A percentile compares a stretch with the other conserved stretches of the same genome.
These are phyloP conservation scores for Flueggea neowawraea DNA, from an alignment of 441 rosid species.

Conservation along the genomic window DNA sequence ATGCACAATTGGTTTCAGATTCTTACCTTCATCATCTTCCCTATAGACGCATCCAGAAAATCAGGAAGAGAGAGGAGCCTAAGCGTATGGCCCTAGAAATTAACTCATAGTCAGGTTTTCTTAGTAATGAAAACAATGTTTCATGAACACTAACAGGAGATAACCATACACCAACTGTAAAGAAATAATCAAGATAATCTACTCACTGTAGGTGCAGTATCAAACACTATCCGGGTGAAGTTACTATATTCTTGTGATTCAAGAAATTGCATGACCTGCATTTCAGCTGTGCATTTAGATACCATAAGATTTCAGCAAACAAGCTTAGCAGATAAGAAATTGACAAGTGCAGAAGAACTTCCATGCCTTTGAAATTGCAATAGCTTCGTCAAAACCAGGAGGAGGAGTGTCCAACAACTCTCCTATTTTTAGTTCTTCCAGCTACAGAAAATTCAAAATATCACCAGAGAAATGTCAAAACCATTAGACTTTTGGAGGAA, in stretches of 20 bases:
- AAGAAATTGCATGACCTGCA: slow-evolving; percentile 93
- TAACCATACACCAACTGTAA: neutral
- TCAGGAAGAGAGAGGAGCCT: slow-evolving; percentile 92
- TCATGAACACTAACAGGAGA: slow-evolving; percentile 14
- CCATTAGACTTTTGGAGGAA: too few relatives aligned
- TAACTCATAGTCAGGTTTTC: too few relatives aligned
- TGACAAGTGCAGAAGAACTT: slow-evolving; percentile 10
- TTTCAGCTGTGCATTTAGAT: slow-evolving; percentile 19
- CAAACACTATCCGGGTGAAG: slow-evolving; percentile 94
- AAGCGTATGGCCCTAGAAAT: slow-evolving; percentile 78
- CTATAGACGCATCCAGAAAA: slow-evolving; percentile 93
- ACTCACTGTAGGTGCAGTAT: slow-evolving; percentile 97
- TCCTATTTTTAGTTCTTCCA: slow-evolving; percentile 82
- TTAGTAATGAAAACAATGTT: too few relatives aligned
- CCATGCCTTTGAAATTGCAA: slow-evolving; percentile 85
- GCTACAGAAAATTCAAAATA: slow-evolving; percentile 1
- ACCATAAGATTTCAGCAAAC: slow-evolving; percentile 9
- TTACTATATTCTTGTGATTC: slow-evolving; percentile 83
- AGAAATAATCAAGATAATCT: neutral
- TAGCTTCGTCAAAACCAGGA: slow-evolving; percentile 96
- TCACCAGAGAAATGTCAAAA: too few relatives aligned
- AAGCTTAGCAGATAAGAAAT: neutral
- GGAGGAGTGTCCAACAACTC: slow-evolving; percentile 94
- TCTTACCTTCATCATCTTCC: slow-evolving; percentile 87
- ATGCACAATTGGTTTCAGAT: slow-evolving; percentile 1